Conservation (phyloP, 1,284 basidiomycete species). For the Puccinia polysora region DNA sequence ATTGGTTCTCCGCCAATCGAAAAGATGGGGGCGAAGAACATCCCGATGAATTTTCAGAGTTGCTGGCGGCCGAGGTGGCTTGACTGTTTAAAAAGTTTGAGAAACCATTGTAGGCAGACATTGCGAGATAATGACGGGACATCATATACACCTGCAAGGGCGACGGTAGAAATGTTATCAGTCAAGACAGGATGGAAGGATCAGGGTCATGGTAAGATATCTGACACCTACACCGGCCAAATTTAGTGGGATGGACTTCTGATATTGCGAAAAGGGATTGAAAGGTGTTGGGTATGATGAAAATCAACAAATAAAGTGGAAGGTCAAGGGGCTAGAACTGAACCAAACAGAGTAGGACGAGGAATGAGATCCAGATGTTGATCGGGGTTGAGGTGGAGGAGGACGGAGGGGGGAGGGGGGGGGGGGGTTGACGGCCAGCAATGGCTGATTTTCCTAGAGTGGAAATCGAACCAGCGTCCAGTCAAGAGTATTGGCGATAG, state of each 20-base stretch:
- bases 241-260: neutral
- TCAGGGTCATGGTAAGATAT: neutral
- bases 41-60: constrained; percentile 27
- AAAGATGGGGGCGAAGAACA: constrained; percentile 13
- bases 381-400: neutral
- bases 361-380: neutral
- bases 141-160: neutral
- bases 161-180: neutral
- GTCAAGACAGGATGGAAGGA: no score
- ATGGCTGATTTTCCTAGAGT: neutral
- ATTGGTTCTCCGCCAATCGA: neutral
- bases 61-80: neutral
- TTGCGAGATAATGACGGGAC: constrained; percentile 26
- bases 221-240: neutral
- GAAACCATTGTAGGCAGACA: constrained; percentile 24
- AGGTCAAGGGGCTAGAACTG: neutral
- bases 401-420: neutral
- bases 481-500: constrained; percentile 1
- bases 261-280: neutral
- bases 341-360: constrained; percentile 1
- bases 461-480: constrained; percentile 31
- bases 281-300: neutral
- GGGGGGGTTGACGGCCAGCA: constrained; percentile 29
- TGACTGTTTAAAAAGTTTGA: constrained; percentile 5
- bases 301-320: constrained; percentile 16